Base-by-base conservation (phyloP, 192 early-diverging fungal genomes). In the Phlyctochytrium arcticum region DNA sequence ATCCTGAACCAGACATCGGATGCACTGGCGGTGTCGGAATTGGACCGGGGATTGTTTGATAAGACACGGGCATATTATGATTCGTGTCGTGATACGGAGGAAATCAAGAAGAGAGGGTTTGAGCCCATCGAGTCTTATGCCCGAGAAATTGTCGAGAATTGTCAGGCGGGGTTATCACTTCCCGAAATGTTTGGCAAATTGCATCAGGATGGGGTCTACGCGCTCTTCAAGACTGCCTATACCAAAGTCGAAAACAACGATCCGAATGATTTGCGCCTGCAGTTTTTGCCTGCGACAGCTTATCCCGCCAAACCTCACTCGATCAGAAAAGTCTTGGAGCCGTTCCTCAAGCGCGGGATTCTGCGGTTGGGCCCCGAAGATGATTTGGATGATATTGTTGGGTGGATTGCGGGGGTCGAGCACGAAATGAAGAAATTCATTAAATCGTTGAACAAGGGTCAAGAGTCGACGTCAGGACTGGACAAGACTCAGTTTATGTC, bases 51-150 rank as follows among this genome's bases (percentile, higher is more conserved):
- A 6, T 36, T 78, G 9, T 70, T 78, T 50, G 32, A 44, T 5
- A 71, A 71, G 46, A 49, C 65, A 7, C 58, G 58, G n/a, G 54
- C 59, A 15, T 78, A 78, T 50, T 78, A 78, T 63, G 23, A 48
- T 7, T 72, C 76, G n/a, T 78, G 76, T 53, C 34, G 36, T 7
- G 34, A 72, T 44, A 9, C 26, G 23, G 53, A 71, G 15, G 21
- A 47, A 10, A 72, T 78, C 59, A 24, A 57, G 15, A 33, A 31
- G 29, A 48, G 73, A 2, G 76, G 76, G 17, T 69, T 78, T 36
- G 29, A n/a, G 24, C 76, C 76, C 42, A 51, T 78, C 53, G 26
- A 39, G 2, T 54, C 63, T 6, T 49, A 71, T 19, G 73, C 60
- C 23, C 4, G 29, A 5, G 36, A 48, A 6, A 46, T 75, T 53